phyloP scores from a whole-genome alignment of 805 yeast species.

The Vanderwaltozyma verrucispora region DNA sequence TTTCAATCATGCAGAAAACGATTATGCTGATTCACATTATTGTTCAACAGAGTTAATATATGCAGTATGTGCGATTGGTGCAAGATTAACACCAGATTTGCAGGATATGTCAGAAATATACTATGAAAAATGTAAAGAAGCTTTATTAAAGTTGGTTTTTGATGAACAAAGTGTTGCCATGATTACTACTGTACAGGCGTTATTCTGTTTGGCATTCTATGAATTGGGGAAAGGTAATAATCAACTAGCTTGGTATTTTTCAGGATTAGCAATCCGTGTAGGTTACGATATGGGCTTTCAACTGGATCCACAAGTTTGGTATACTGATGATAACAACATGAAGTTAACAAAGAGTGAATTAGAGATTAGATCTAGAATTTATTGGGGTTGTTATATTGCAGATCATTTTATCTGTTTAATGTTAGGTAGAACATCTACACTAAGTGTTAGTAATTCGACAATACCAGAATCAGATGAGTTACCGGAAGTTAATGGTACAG shows the following conservation, averaged over 20 bases:
- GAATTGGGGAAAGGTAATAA: slow-evolving; percentile 52
- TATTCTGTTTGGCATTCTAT: slow-evolving; percentile 47
- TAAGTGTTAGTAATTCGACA: slow-evolving; percentile 48
- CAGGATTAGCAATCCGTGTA: slow-evolving; percentile 53
- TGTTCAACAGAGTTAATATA: slow-evolving; percentile 46
- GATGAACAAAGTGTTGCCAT: slow-evolving; percentile 31
- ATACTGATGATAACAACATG: slow-evolving; percentile 25
- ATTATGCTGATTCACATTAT: slow-evolving; percentile 34
- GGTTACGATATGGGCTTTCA: slow-evolving; percentile 60
- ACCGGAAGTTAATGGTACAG: slow-evolving; percentile 55
- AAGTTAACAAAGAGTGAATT: slow-evolving; percentile 40
- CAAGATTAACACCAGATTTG: slow-evolving; percentile 37
- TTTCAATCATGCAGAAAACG: slow-evolving; percentile 41
- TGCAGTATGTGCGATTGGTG: slow-evolving; percentile 51
- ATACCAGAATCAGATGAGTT: slow-evolving; percentile 49
- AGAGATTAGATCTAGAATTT: slow-evolving; percentile 47
- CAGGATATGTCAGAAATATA: slow-evolving; percentile 34
- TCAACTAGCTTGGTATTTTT: slow-evolving; percentile 52
- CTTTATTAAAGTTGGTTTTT: slow-evolving; percentile 31
- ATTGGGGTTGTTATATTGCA: slow-evolving; percentile 58
- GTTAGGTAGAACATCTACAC: slow-evolving; percentile 46
- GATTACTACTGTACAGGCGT: slow-evolving; percentile 49
- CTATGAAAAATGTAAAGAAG: slow-evolving; percentile 38
- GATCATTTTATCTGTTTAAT: slow-evolving; percentile 53
- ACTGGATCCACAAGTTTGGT: slow-evolving; percentile 52